phyloP scores from a whole-genome alignment of 345 rosid genomes.

The Brassica juncea region DNA sequence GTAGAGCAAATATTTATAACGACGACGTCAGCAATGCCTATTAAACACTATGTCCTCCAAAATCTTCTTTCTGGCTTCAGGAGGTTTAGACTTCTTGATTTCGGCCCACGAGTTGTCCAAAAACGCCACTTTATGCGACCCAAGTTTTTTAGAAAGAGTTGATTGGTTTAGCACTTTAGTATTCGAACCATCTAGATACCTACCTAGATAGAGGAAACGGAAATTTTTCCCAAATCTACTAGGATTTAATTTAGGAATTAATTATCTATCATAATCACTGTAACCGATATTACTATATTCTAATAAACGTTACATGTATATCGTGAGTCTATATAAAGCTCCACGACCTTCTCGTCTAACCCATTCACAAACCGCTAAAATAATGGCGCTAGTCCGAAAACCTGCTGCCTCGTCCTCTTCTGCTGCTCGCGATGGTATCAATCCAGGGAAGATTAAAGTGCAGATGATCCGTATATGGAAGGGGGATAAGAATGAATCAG shows the following conservation, averaged over 20 bases:
- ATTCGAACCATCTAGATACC: neutral
- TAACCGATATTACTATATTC: neutral
- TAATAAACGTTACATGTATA: neutral
- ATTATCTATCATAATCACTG: neutral
- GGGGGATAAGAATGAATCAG: conserved; percentile 1
- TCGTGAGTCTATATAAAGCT: conserved; percentile 2
- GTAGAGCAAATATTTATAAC: conserved; percentile 43
- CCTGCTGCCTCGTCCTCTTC: conserved; percentile 4
- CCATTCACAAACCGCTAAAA: neutral
- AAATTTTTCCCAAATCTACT: neutral
- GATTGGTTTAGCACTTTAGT: neutral
- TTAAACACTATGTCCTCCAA: neutral
- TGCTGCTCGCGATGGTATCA: neutral
- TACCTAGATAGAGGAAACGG: neutral
- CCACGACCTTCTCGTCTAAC: neutral
- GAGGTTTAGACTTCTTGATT: neutral
- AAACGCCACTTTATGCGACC: neutral
- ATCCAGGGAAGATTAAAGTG: conserved; percentile 16
- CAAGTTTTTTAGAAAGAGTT: neutral
- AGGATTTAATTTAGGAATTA: neutral
- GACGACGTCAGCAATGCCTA: neutral
- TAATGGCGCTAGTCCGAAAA: conserved; percentile 2
- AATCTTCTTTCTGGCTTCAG: neutral
- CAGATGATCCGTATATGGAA: conserved; percentile 6
- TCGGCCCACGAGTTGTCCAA: neutral